phyloP scores from a whole-genome alignment of 257 asterid species.

The Primulina tabacum region DNA sequence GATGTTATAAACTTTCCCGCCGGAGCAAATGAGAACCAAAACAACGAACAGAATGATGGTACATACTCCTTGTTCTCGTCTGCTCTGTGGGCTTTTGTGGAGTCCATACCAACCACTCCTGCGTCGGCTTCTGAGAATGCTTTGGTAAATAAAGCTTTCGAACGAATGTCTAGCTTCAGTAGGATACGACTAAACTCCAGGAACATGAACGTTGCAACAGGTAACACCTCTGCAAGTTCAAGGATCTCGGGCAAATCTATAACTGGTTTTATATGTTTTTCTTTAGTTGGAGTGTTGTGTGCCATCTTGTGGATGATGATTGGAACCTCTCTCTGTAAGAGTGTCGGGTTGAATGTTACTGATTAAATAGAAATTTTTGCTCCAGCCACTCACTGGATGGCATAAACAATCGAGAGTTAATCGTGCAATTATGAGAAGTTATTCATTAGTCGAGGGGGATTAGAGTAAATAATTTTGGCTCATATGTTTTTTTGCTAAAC shows the following conservation, averaged over 20 bases:
- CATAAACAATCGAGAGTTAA: no score
- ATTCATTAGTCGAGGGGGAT: no score
- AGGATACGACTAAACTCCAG: conserved; percentile 53
- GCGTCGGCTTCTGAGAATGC: conserved; percentile 95
- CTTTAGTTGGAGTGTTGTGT: conserved; percentile 71
- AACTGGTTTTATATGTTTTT: conserved; percentile 47
- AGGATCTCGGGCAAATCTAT: conserved; percentile 46
- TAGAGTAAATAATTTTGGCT: no score
- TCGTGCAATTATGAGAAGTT: no score
- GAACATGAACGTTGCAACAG: conserved; percentile 54
- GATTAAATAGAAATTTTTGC: neutral
- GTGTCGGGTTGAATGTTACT: conserved; percentile 17
- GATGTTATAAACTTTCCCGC: conserved; percentile 40
- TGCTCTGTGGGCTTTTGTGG: conserved; percentile 84
- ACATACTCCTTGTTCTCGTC: conserved; percentile 78
- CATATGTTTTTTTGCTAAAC: no score
- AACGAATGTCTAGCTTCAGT: conserved; percentile 88
- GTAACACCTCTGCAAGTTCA: conserved; percentile 47
- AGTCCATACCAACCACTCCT: conserved; percentile 93
- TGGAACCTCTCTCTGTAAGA: conserved; percentile 33
- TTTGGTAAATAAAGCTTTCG: conserved; percentile 74
- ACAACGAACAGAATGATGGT: conserved; percentile 48
- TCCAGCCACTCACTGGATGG: neutral
- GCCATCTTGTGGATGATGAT: conserved; percentile 68
- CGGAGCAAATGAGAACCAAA: conserved; percentile 51